Evolutionary conservation across 2,329 filamentous ascomycete genomes (phyloP).

Genomic region (Sporothrix euskadiensis): DNA sequence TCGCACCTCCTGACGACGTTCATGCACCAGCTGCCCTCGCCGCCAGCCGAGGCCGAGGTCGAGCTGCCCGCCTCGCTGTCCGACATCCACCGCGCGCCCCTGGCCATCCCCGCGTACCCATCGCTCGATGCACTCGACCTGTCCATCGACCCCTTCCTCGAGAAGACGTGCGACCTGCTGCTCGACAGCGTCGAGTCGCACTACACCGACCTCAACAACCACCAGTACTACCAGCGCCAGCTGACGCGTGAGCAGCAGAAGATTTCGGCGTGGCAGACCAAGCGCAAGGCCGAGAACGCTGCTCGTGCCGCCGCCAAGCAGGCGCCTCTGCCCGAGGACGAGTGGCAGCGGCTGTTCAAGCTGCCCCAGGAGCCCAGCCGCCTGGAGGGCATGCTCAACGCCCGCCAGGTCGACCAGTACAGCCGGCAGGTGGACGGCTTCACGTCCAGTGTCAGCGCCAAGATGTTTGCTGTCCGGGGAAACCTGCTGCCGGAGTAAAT

Average conservation of each 20-base stretch:
- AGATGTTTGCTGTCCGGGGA: constrained; percentile 95
- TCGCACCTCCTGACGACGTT: constrained; percentile 94
- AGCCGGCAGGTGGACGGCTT: constrained; percentile 96
- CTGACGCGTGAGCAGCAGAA: constrained; percentile 92
- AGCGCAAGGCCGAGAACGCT: constrained; percentile 95
- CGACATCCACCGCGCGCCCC: constrained; percentile 68
- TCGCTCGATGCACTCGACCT: constrained; percentile 90
- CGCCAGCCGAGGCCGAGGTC: constrained; percentile 64
- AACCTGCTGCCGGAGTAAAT: constrained; percentile 60
- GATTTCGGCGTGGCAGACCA: constrained; percentile 93
- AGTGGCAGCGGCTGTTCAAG: constrained; percentile 99
- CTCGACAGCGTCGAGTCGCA: constrained; percentile 96
- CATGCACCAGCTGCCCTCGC: constrained; percentile 82
- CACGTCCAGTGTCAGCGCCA: constrained; percentile 84
- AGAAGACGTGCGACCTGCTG: constrained; percentile 96
- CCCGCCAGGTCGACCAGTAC: constrained; percentile 96
- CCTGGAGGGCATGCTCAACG: constrained; percentile 91
- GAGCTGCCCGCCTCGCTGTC: constrained; percentile 76
- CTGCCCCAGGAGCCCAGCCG: constrained; percentile 91
- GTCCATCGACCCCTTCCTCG: constrained; percentile 93
- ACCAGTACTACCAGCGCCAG: constrained; percentile 93
- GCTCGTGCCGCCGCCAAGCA: constrained; percentile 85
- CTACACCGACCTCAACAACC: constrained; percentile 99
- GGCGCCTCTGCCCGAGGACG: constrained; percentile 84
- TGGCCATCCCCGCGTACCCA: constrained; percentile 70